Evolutionary conservation across 2,329 filamentous ascomycete species (phyloP), one percentile per base, ranked within the genome.

Genomic region (Capronia coronata): DNA sequence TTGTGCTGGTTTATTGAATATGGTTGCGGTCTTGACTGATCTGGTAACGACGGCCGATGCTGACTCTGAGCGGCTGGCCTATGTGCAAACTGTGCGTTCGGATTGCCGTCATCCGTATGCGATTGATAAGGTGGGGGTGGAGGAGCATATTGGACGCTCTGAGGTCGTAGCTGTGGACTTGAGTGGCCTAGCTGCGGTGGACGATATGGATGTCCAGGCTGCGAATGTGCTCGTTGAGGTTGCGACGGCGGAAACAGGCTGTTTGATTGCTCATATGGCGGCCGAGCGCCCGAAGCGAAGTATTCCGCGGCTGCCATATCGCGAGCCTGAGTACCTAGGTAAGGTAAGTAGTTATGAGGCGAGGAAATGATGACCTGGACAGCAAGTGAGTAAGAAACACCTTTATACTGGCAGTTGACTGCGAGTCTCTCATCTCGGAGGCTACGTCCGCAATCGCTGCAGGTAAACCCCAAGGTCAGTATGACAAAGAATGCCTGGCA

Each of bases 241-340:
- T 34, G 39, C 38, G 51, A 43, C 9, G 55, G 52, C 19, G 27
- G 50, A 43, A 49, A 35, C 2, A 43, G 40, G 19, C 48, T 39
- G 39, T 46, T 51, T 21, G 50, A 46, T 40, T 49, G 53, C 22
- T 48, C 46, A 13, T 48, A 44, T 22, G 43, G 40, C 21, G 55
- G 52, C 43, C 55, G 48, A 3, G 52, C 41, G 32, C 34, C 51
- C n/a, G 46, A 29, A 9, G 50, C 44, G 32, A 51, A 59, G 42
- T 56, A 61, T n/a, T 59, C 57, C 48, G 55, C 53, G 22, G 58
- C 58, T 50, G 58, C 55, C 58, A 61, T 60, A n/a, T n/a, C n/a
- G n/a, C n/a, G 6, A 21, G 43, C 42, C 10, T 13, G 9, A 5
- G 6, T 16, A 34, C 25, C n/a, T 19, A 9, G 9, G 19, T 30